Evolutionary conservation across 2,329 filamentous ascomycete species (phyloP), one percentile per base, ranked within the genome.

Genomic region (Leptodontidium sp.): DNA sequence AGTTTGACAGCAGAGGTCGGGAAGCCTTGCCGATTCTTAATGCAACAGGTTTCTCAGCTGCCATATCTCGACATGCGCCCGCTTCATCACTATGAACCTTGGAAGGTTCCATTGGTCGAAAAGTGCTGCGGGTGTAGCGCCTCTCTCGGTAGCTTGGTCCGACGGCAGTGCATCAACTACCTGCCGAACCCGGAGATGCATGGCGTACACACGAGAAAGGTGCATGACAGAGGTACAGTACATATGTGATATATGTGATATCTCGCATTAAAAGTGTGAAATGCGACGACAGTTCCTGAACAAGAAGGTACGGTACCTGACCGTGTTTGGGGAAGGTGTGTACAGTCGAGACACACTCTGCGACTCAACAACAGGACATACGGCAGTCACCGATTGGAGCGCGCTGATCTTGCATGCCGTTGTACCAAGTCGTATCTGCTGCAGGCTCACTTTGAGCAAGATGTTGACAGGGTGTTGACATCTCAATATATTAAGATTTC

Each of bases 401-500:
- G 21, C 21, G n/a, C 24, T 43, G 12, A 11, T 6, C n/a, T 26
- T 59, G 35, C 29, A 55, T 55, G n/a, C 6, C 17, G 5, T 24
- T 24, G 11, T 29, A 9, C 38, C 17, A 26, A 4, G 38, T 59
- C 57, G 35, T 59, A 59, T 43, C 12, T 24, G 59, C 40, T 50
- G 3, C 24, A 62, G 14, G 43, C 59, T 50, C 59, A 62, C 59
- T 49, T 49, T 50, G 59, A 62, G 43, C 59, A 50, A 38, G 57
- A 26, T 59, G 14, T 45, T 9, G 12, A 59, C 12, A 21, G 21
- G 21, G 57, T 24, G 21, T 29, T 17, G 24, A 43, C 12, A 29
- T 24, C 15, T 45, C 21, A 15, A 26, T 9, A 17, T 12, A 24
- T 14, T 24, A 17, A 43, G 8, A 15, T 26, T 43, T 11, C 8